These are phyloP conservation scores for Trichoderma breve DNA, from an alignment of 2,329 filamentous ascomycete genomes.

Conservation along the genomic window DNA sequence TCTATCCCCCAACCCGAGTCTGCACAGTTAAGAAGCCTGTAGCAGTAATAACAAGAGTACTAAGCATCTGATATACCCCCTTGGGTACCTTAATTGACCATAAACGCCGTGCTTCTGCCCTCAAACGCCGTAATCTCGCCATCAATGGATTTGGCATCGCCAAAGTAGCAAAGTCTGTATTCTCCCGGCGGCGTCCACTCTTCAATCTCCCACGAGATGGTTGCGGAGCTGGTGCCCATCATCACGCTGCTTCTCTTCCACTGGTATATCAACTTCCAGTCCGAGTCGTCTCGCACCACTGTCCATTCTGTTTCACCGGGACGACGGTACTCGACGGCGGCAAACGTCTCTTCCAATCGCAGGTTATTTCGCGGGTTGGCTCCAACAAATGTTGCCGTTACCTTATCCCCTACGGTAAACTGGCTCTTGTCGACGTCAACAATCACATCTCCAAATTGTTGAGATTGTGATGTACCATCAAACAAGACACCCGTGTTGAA, in stretches of 20 bases:
- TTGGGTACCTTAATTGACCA: constrained; percentile 16
- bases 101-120: constrained; percentile 58
- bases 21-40: too few species aligned
- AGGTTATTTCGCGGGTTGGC: constrained; percentile 89
- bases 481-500: constrained; percentile 78
- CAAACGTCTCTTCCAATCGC: constrained; percentile 72
- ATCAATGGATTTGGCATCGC: constrained; percentile 67
- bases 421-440: constrained; percentile 45
- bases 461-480: constrained; percentile 64
- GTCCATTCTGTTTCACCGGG: constrained; percentile 51
- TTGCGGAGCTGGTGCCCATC: constrained; percentile 72
- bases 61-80: neutral
- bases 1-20: neutral
- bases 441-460: constrained; percentile 66
- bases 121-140: constrained; percentile 68
- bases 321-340: constrained; percentile 60
- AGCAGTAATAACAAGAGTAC: neutral
- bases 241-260: constrained; percentile 73
- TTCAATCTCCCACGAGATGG: constrained; percentile 76
- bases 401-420: constrained; percentile 57
- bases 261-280: constrained; percentile 78
- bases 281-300: constrained; percentile 67
- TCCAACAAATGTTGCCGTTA: constrained; percentile 71
- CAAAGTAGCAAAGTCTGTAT: constrained; percentile 79
- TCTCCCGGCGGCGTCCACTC: constrained; percentile 55